Conservation (phyloP, 495 filamentous ascomycete species). For the Aspergillus cavernicola region DNA sequence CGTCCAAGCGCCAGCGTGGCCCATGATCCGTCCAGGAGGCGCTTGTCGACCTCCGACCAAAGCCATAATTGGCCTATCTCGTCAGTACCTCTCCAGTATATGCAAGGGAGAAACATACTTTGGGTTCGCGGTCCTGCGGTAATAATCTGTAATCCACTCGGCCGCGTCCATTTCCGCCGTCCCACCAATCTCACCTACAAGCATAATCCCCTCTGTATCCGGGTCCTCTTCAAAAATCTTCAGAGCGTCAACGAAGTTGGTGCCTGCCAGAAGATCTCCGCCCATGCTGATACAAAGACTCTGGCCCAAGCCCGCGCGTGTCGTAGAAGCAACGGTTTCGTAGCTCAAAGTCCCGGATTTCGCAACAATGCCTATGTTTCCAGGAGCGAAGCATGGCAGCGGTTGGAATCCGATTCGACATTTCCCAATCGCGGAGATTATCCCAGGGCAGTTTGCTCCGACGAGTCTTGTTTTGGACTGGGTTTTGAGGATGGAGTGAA, state of each 20-base stretch:
- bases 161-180: constrained; percentile 76
- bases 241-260: constrained; percentile 74
- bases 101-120: constrained; percentile 53
- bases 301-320: constrained; percentile 77
- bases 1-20: constrained; percentile 80
- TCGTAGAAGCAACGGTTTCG: constrained; percentile 81
- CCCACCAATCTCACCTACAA: constrained; percentile 88
- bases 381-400: constrained; percentile 67
- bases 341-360: constrained; percentile 90
- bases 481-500: constrained; percentile 72
- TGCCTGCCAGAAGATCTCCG: constrained; percentile 80
- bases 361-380: constrained; percentile 75
- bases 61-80: constrained; percentile 69
- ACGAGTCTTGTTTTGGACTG: constrained; percentile 80
- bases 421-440: constrained; percentile 75
- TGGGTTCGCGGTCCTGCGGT: constrained; percentile 51
- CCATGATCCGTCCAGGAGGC: constrained; percentile 70
- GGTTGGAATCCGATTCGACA: constrained; percentile 90
- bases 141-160: constrained; percentile 72
- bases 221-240: constrained; percentile 68
- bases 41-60: constrained; percentile 70
- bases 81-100: neutral
- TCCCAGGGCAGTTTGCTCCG: constrained; percentile 83
- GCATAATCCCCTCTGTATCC: constrained; percentile 75
- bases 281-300: constrained; percentile 85